phyloP scores from a whole-genome alignment of 768 basidiomycete genomes.

The Kwoniella europaea region DNA sequence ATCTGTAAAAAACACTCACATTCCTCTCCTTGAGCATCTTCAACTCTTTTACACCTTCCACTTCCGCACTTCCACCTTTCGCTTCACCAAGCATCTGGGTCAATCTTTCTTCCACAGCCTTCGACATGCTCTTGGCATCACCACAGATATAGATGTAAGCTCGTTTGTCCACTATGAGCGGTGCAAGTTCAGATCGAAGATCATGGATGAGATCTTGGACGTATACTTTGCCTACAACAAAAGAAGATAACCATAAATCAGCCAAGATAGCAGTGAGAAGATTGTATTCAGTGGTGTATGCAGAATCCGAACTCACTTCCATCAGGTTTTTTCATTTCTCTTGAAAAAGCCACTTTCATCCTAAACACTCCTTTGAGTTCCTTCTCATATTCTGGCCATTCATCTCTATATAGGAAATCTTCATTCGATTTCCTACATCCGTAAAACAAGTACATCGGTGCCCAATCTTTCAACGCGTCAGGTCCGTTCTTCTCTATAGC shows the following conservation, averaged over 20 bases:
- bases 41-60: conserved; percentile 87
- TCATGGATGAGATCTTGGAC: conserved; percentile 98
- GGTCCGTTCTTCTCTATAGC: conserved; percentile 94
- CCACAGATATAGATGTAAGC: conserved; percentile 98
- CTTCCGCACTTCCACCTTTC: conserved; percentile 84
- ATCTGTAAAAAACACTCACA: conserved; percentile 41
- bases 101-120: conserved; percentile 88
- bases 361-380: conserved; percentile 91
- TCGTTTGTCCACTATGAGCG: conserved; percentile 89
- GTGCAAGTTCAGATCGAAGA: conserved; percentile 77
- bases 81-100: conserved; percentile 78
- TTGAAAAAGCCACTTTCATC: conserved; percentile 84
- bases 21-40: conserved; percentile 86
- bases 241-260: background rate
- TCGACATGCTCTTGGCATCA: conserved; percentile 95
- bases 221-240: conserved; percentile 77
- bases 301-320: conserved; percentile 46
- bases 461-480: conserved; percentile 94
- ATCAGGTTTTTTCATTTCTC: conserved; percentile 53
- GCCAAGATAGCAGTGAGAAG: conserved; percentile 76
- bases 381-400: conserved; percentile 85
- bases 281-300: background rate
- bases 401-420: conserved; percentile 93
- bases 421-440: conserved; percentile 87
- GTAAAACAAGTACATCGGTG: conserved; percentile 90